Base-by-base conservation (phyloP, 176 grass and related monocot species). In the Pontederia crassipes region DNA sequence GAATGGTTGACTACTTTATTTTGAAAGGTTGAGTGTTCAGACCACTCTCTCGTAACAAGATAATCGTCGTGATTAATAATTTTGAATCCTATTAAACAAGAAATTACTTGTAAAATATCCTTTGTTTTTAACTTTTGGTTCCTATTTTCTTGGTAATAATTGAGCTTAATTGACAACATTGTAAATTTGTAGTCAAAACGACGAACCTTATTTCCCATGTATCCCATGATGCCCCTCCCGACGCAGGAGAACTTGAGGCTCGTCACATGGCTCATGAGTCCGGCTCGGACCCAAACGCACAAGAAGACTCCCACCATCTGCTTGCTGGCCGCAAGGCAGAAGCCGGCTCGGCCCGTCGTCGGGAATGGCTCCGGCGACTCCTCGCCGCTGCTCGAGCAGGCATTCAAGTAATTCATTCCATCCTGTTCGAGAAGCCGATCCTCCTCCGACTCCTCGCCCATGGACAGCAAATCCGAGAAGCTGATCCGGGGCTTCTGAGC, bases 301-400 rank as follows among this genome's bases (percentile, higher is more conserved):
- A 97, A 77, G 74, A 97, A 87, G 29, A 97, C 76, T 14, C 92
- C 92, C 0, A 97, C 87, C 92, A 97, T 97, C 71, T 97, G 87
- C 62, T 91, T 91, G 79, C 87, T 78, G 0, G 83, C 83, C 4
- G 74, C 87, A 0, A 88, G 69, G 1, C 62, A 63, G 67, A 84
- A 89, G 1, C 59, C 79, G 0, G 13, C 64, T 9, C 11, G 3
- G 8, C 28, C 2, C 59, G 64, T 45, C 3, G 8, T 27, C 16
- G 60, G 3, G 4, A 5, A 20, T 0, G 15, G 58, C 14, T 64
- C 80, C 0, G 15, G 6, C 2, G 20, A 26, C 45, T 85, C 79
- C 47, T 95, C 85, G 26, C 81, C 81, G 14, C 73, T 88, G 2
- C n/a, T 48, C 80, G 61, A 4, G 52, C 64, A 0, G 2, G 56